Evolutionary conservation across 768 basidiomycete species (phyloP), one percentile per base, ranked within the genome.

Genomic region (Leccinum ochraceum): DNA sequence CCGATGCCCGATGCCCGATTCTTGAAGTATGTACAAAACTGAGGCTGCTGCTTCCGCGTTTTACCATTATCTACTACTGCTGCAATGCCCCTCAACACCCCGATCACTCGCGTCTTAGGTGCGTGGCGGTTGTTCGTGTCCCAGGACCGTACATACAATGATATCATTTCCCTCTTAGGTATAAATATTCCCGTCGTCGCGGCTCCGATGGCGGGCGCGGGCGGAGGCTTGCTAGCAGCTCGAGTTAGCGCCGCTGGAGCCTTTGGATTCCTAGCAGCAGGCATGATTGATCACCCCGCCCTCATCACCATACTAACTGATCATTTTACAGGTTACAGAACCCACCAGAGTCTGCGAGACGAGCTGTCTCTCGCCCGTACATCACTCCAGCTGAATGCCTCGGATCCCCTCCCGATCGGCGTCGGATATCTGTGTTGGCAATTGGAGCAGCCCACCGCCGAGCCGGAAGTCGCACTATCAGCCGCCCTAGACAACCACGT

Each of bases 381-480:
- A 24, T 59, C 73, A 1, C 74, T 90, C 24, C 66, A 71, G 17
- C 54, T 76, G 5, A 51, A 66, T 20, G 66, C 71, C 52, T 60
- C 71, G 24, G 66, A 77, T 11, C 71, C 73, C 5, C 76, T 80
- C 32, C 85, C 83, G 8, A 77, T 94, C 61, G 92, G 92, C 26
- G 82, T 89, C n/a, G 90, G 91, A 13, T 90, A 86, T 70, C 75
- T 93, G 26, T 81, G 77, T 14, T 94, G 89, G 89, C 79, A 80
- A 62, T 79, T 93, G 16, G 89, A 93, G 54, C 75, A 80, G 50
- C 69, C 77, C 14, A 70, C 74, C 20, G 71, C 71, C 6, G 63
- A 71, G 46, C 78, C 81, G 6, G 67, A 77, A 32, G 73, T 78
- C 17, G 65, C 85, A 32, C 69, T 92, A 26, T 71, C 76, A 3